A percentile compares a stretch with the other conserved stretches of the same genome.
These are phyloP conservation scores for Buxus sempervirens DNA, from an alignment of 164 flowering plant species.

Conservation along the genomic window DNA sequence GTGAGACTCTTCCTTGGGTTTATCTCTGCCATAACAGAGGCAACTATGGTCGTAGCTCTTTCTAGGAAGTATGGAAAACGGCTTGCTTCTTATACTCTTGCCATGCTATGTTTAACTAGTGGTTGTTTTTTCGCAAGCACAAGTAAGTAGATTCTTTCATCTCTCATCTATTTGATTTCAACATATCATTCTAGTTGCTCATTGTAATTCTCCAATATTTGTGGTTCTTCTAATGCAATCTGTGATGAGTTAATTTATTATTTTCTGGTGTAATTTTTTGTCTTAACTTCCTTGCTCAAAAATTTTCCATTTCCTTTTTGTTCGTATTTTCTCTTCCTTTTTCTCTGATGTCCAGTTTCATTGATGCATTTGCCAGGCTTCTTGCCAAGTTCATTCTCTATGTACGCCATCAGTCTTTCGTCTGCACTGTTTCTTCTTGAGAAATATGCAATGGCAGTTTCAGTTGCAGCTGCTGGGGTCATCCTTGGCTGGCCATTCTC, in stretches of 20 bases:
- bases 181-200: neutral
- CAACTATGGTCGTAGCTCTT: constrained; percentile 79
- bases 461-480: constrained; percentile 78
- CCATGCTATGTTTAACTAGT: constrained; percentile 93
- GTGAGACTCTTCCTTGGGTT: constrained; percentile 86
- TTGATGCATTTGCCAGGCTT: constrained; percentile 56
- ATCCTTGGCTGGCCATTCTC: constrained; percentile 99
- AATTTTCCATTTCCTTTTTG: neutral
- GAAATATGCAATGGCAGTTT: constrained; percentile 72
- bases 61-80: constrained; percentile 93
- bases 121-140: constrained; percentile 99
- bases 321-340: neutral
- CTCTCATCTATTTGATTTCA: constrained; percentile 7
- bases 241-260: neutral
- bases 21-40: constrained; percentile 69
- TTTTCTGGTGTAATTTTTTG: neutral
- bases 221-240: neutral
- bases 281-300: no score
- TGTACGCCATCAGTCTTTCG: constrained; percentile 91
- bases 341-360: neutral
- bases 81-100: constrained; percentile 82
- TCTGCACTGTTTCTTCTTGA: constrained; percentile 80
- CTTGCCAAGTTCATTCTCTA: constrained; percentile 95
- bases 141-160: constrained; percentile 45
- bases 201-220: neutral